Evolutionary conservation across 2,329 filamentous ascomycete species (phyloP), one percentile per base, ranked within the genome.

Genomic region (Sporothrix mexicana): DNA sequence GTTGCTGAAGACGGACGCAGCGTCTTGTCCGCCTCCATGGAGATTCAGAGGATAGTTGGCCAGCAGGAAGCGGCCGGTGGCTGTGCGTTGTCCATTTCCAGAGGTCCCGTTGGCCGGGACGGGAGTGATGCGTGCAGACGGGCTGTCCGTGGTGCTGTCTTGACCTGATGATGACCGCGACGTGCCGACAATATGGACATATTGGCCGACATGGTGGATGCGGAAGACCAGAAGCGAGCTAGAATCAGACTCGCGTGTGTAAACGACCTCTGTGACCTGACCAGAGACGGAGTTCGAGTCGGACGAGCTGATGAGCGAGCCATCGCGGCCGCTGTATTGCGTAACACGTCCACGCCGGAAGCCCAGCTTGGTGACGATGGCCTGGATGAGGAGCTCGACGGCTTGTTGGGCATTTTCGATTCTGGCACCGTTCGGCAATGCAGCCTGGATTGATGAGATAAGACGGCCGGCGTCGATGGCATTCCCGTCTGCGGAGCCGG

Each of bases 321-420:
- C 61, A 17, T 66, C 61, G 36, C n/a, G 20, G 20, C 13, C 17
- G 41, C 41, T 47, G 61, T 47, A 66, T 20, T 45, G 61, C 7
- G 41, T 15, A 7, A 47, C 23, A 43, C 23, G 61, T 3, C 25
- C 10, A 20, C 45, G 17, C 9, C 91, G 88, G 80, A 98, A 98
- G 75, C 90, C 93, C 2, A 95, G 89, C 9, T 91, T 90, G 30
- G 88, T 80, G 90, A 98, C 93, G 78, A 91, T 94, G 3, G 93
- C 92, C 81, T 99, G 95, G 23, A 91, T 86, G 75, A 97, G 91
- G 30, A 98, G 87, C 17, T 93, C 94, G 74, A 98, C 85, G 66
- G 92, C 93, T 83, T 98, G 95, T 80, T 92, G 93, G 0, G 92
- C 84, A 78, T 90, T 88, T 74, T 80, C 83, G 68, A 82, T 79